A percentile compares a stretch with the other conserved stretches of the same genome.
Conservation (phyloP, 257 asterid genomes). For the Voacanga thouarsii region DNA sequence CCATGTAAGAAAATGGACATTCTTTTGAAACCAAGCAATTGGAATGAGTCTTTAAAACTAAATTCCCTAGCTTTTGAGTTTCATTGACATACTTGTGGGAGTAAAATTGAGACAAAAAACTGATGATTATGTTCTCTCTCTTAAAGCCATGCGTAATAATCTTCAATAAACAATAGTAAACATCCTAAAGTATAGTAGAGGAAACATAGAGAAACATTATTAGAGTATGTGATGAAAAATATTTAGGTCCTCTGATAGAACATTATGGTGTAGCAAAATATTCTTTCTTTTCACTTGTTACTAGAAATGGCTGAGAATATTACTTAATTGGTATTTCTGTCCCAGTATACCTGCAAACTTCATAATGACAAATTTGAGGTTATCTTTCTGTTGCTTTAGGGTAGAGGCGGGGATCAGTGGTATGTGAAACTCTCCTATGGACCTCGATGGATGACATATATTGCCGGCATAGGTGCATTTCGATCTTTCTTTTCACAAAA, state of each 20-base stretch:
- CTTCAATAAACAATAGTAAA: neutral
- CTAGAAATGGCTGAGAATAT: neutral
- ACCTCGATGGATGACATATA: conserved; percentile 69
- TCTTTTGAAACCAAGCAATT: neutral
- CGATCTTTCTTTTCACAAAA: conserved; percentile 5
- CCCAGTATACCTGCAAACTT: neutral
- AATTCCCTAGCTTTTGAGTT: neutral
- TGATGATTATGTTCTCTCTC: neutral
- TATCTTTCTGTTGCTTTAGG: conserved; percentile 42
- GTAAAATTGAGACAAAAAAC: neutral
- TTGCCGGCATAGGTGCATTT: conserved; percentile 55
- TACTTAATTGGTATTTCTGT: neutral
- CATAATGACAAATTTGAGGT: neutral
- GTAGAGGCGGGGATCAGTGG: conserved; percentile 36
- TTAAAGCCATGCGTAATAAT: neutral
- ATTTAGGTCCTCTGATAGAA: neutral
- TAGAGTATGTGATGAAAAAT: neutral
- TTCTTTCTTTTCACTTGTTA: neutral
- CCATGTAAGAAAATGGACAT: neutral
- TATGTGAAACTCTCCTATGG: conserved; percentile 57
- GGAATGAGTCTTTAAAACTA: neutral
- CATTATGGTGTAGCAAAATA: neutral
- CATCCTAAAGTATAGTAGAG: neutral
- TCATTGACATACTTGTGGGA: neutral
- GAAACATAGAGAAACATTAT: neutral